Conservation (phyloP, 352 stramenopile species). For the Halophytophthora batemanensis region DNA sequence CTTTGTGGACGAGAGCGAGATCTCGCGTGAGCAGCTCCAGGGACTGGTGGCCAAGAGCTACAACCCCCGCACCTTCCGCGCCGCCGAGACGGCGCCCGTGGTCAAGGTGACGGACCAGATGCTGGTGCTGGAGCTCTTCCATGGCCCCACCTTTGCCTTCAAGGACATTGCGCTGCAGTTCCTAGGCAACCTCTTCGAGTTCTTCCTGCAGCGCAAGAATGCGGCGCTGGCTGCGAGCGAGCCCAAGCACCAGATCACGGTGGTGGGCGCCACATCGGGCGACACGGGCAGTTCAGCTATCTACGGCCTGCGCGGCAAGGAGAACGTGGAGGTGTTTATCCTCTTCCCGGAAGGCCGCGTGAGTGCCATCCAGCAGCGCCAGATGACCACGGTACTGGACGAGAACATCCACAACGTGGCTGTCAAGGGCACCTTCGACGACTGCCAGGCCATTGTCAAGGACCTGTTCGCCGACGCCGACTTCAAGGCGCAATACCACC, state of each 20-base stretch:
- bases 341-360: slow-evolving; percentile 96
- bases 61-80: slow-evolving; percentile 88
- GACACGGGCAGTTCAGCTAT: slow-evolving; percentile 98
- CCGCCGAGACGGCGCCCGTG: slow-evolving; percentile 93
- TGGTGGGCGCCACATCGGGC: slow-evolving; percentile 97
- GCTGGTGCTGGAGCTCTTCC: slow-evolving; percentile 97
- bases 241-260: slow-evolving; percentile 89
- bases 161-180: slow-evolving; percentile 99
- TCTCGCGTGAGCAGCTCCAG: slow-evolving; percentile 87
- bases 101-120: slow-evolving; percentile 87
- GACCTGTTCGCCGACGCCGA: slow-evolving; percentile 93
- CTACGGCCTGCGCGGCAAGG: slow-evolving; percentile 96
- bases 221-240: slow-evolving; percentile 43
- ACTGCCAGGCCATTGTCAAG: slow-evolving; percentile 99
- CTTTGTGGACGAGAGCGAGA: slow-evolving; percentile 95
- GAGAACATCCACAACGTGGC: slow-evolving; percentile 98
- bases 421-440: slow-evolving; percentile 96
- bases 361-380: slow-evolving; percentile 96
- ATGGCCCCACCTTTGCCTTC: slow-evolving; percentile 99
- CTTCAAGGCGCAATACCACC: slow-evolving; percentile 91
- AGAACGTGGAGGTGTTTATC: slow-evolving; percentile 98
- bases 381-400: slow-evolving; percentile 99
- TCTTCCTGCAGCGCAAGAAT: slow-evolving; percentile 94
- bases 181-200: slow-evolving; percentile 99
- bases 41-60: slow-evolving; percentile 94